Base-by-base conservation (phyloP, 257 asterid genomes). In the Solanum ossicruentum region DNA sequence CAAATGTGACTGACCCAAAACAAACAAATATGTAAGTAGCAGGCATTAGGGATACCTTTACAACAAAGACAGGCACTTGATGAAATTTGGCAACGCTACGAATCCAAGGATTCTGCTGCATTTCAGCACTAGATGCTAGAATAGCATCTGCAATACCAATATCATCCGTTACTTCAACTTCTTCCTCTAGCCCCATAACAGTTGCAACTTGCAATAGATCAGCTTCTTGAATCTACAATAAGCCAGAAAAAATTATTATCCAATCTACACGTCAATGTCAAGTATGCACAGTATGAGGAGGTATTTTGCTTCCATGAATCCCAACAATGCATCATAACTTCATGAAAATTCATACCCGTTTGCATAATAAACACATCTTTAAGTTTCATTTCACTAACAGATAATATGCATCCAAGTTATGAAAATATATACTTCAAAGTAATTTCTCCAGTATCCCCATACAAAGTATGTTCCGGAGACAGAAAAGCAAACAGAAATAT, bases 51-150 rank as follows among this genome's bases (percentile, higher is more conserved):
- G 23, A 89, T 90, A 96, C 99, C 98, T 92, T 96, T 84, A 96
- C 91, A 18, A 93, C 98, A 87, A 91, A 96, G 55, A 96, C 93
- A 61, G 98, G 97, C 83, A 95, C 85, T 86, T 91, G 93, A 85
- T 95, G 97, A 86, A 90, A 96, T 87, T 96, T 96, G 11, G 98
- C 99, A 86, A 96, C 93, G 15, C 98, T 93, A 20, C 95, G 97
- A 82, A 96, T 93, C 98, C 98, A 95, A 78, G 99, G 98, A 86
- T 93, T 95, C 89, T 90, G 94, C 87, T 93, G 93, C 90, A 96
- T 88, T 93, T 96, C 98, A 82, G 88, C 77, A 86, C 89, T 87
- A 54, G 98, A 93, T 72, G 92, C 96, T 79, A 96, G 89, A 90
- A 96, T 92, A 54, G 93, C 97, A 90, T 96, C 95, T 8, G 99